Percentiles rank a stretch among this genome's conserved stretches.
These are phyloP conservation scores for Boeremia exigua DNA, from an alignment of 2,329 filamentous ascomycete genomes.

Conservation along the genomic window DNA sequence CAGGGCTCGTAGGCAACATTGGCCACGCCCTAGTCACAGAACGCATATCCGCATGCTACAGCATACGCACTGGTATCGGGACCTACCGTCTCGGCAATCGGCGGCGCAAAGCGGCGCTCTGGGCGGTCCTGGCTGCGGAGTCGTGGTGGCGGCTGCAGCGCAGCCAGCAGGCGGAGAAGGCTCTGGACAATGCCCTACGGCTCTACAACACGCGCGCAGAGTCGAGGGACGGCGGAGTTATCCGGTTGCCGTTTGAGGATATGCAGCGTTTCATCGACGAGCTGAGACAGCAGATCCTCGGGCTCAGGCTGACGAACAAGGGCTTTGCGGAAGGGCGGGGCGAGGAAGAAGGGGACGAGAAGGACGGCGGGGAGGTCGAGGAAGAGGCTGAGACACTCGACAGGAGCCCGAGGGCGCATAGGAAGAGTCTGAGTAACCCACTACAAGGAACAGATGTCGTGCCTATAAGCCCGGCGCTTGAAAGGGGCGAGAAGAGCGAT, in stretches of 20 bases:
- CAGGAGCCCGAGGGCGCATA: slow-evolving; percentile 44
- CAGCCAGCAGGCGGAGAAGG: slow-evolving; percentile 77
- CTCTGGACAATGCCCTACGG: slow-evolving; percentile 71
- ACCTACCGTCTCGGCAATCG: slow-evolving; percentile 73
- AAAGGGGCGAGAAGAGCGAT: slow-evolving; percentile 33
- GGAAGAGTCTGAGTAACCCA: slow-evolving; percentile 51
- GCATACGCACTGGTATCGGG: slow-evolving; percentile 71
- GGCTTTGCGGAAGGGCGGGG: slow-evolving; percentile 49
- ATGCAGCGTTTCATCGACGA: slow-evolving; percentile 70
- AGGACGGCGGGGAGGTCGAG: slow-evolving; percentile 37
- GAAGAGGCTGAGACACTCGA: slow-evolving; percentile 48
- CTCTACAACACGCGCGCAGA: slow-evolving; percentile 56
- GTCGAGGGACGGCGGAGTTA: slow-evolving; percentile 9
- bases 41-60: slow-evolving; percentile 83
- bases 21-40: slow-evolving; percentile 87
- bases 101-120: slow-evolving; percentile 84
- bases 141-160: slow-evolving; percentile 82
- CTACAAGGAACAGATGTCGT: slow-evolving; percentile 35
- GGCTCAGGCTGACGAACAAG: slow-evolving; percentile 46
- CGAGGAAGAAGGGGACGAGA: slow-evolving; percentile 22
- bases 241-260: slow-evolving; percentile 55
- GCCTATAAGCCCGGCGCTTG: slow-evolving; percentile 38
- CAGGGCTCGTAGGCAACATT: slow-evolving; percentile 71
- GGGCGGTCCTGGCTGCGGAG: slow-evolving; percentile 83
- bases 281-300: slow-evolving; percentile 67